Conservation (phyloP, 768 basidiomycete species). For the Kwoniella europaea region DNA sequence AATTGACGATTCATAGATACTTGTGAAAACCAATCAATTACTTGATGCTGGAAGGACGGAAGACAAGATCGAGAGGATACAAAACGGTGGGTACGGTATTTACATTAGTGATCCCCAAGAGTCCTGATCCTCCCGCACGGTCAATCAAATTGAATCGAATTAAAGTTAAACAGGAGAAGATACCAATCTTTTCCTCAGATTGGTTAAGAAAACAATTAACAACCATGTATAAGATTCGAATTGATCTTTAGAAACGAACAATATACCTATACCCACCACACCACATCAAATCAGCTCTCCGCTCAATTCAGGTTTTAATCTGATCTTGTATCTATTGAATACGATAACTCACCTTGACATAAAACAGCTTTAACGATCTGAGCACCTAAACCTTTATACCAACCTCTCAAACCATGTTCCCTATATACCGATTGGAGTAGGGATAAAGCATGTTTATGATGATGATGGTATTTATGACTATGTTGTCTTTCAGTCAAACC, state of each 20-base stretch:
- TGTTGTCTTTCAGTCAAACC: constrained; percentile 5
- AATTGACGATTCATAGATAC: no score
- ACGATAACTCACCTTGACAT: constrained; percentile 70
- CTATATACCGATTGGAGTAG: constrained; percentile 73
- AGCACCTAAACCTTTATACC: constrained; percentile 98
- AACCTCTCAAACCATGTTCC: constrained; percentile 82
- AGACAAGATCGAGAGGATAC: no score
- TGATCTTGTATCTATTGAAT: neutral
- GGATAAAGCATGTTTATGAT: constrained; percentile 69
- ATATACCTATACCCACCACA: constrained; percentile 61
- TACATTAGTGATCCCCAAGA: no score
- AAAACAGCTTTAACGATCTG: constrained; percentile 95
- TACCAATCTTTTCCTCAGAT: constrained; percentile 12
- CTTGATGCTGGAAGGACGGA: no score
- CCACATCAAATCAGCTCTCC: neutral
- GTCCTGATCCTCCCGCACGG: no score
- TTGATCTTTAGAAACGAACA: constrained; percentile 97
- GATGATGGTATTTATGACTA: constrained; percentile 14
- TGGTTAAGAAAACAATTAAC: constrained; percentile 30
- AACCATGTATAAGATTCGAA: constrained; percentile 86
- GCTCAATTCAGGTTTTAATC: neutral
- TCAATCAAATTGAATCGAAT: no score
- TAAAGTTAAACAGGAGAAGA: neutral
- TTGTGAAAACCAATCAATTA: no score
- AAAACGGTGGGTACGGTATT: no score